Conservation (phyloP, 2,329 filamentous ascomycete genomes). For the Aurifilum marmelostoma region DNA sequence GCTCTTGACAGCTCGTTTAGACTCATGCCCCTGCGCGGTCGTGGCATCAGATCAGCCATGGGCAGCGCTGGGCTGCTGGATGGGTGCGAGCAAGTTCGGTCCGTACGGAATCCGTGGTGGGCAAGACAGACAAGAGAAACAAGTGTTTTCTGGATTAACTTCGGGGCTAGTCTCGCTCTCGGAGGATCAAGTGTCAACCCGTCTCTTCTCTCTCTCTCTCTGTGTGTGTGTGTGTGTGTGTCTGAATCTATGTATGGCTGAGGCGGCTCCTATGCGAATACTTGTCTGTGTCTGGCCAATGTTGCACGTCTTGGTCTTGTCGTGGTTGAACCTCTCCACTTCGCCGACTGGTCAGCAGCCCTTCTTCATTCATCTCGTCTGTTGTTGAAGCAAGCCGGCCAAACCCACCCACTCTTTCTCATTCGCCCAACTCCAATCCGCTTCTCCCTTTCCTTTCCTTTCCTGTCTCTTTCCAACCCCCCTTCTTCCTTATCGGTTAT, state of each 20-base stretch:
- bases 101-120: not conserved
- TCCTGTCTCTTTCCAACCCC: not conserved
- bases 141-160: no score
- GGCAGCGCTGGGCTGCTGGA: no score
- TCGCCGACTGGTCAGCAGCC: not conserved
- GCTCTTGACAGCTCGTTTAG: constrained; percentile 25
- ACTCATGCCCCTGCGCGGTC: constrained; percentile 6
- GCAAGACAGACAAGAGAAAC: no score
- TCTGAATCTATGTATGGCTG: no score
- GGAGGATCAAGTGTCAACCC: not conserved
- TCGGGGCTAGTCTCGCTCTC: no score
- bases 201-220: no score
- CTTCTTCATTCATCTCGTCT: not conserved
- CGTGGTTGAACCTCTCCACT: not conserved
- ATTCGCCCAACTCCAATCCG: not conserved
- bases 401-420: not conserved
- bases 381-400: not conserved
- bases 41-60: not conserved
- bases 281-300: not conserved
- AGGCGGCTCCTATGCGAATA: not conserved
- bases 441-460: not conserved
- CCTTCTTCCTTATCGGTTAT: not conserved
- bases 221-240: not conserved
- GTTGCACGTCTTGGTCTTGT: not conserved
- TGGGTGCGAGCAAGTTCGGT: not conserved